Base-by-base conservation (phyloP, 495 filamentous ascomycete genomes). In the Podospora appendiculata region DNA sequence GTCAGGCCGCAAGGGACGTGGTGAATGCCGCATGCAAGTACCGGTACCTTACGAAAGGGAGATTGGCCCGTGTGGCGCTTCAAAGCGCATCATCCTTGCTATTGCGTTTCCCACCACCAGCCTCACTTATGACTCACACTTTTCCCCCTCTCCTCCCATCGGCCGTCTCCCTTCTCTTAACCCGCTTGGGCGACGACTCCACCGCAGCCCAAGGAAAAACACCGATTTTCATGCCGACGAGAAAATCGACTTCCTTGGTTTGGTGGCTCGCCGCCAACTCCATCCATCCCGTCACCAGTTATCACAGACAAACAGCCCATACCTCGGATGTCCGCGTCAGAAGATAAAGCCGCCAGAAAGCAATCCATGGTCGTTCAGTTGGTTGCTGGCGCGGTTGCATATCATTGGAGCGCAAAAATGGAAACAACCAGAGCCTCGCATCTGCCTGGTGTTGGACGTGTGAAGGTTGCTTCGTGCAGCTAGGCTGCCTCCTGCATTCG, bases 111-210 rank as follows among this genome's bases (percentile, higher is more conserved):
- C 44, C 35, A 47, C 25, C 45, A 42, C 51, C 48, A 57, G 51
- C 57, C 54, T 62, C 35, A 46, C 53, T 50, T 52, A 35, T 62
- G 57, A 62, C 56, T 62, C 59, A 62, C 50, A 50, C 49, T 51
- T 36, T 9, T 38, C 25, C 25, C 25, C 25, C 25, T 25, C 25
- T 25, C 25, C 25, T 25, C 25, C 25, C 25, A 25, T 25, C 25
- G 25, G 25, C 25, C 25, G 25, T 25, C 25, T 25, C 25, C 25
- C 25, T 25, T 25, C 25, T 25, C 25, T 25, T 25, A 25, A 25
- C 25, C 25, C 25, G 25, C 25, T 25, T 25, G 25, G 5, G 25
- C 25, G 25, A 25, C 25, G 25, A 25, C 25, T 25, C 41, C 14
- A 14, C 14, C 14, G 14, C 14, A 8, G 2, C 14, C 41, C 41